Conservation (phyloP, 2,329 filamentous ascomycete species). For the Aspergillus fischeri region DNA sequence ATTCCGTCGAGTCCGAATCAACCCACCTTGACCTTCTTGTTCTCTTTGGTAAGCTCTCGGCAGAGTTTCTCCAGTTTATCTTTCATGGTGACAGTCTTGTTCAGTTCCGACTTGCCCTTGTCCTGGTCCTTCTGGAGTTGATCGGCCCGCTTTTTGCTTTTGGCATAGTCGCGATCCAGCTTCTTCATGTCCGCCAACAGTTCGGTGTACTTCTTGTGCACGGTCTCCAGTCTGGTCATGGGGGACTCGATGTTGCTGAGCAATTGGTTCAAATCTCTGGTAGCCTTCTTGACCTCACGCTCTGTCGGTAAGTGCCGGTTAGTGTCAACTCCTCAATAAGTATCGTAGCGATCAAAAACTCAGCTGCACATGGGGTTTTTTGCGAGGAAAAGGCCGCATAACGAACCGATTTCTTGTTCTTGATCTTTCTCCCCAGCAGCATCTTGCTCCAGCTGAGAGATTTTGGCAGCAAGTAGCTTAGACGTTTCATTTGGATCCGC, state of each 20-base stretch:
- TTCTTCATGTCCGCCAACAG: conserved; percentile 93
- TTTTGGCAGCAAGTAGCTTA: conserved; percentile 86
- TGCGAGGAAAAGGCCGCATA: conserved; percentile 1
- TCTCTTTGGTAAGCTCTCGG: conserved; percentile 89
- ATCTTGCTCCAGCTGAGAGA: conserved; percentile 92
- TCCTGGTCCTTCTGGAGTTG: conserved; percentile 96
- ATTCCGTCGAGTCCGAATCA: conserved; percentile 1
- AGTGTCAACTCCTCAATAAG: conserved; percentile 10
- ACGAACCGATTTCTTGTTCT: conserved; percentile 88
- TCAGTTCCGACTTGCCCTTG: conserved; percentile 78
- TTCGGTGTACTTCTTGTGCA: conserved; percentile 88
- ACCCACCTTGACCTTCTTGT: conserved; percentile 92
- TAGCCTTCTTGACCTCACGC: conserved; percentile 89
- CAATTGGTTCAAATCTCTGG: conserved; percentile 80
- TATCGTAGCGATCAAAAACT: conserved; percentile 14
- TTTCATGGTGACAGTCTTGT: conserved; percentile 84
- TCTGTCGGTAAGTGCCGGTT: conserved; percentile 53
- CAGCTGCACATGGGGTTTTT: not conserved
- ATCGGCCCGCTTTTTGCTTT: conserved; percentile 93
- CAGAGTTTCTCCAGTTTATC: conserved; percentile 97
- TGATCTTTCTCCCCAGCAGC: conserved; percentile 91
- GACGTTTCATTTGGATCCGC: conserved; percentile 84
- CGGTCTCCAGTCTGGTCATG: conserved; percentile 82
- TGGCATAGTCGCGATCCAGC: conserved; percentile 86
- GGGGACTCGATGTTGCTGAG: conserved; percentile 86